phyloP scores from a whole-genome alignment of 1,284 basidiomycete genomes.

The Neonothopanus nambi region DNA sequence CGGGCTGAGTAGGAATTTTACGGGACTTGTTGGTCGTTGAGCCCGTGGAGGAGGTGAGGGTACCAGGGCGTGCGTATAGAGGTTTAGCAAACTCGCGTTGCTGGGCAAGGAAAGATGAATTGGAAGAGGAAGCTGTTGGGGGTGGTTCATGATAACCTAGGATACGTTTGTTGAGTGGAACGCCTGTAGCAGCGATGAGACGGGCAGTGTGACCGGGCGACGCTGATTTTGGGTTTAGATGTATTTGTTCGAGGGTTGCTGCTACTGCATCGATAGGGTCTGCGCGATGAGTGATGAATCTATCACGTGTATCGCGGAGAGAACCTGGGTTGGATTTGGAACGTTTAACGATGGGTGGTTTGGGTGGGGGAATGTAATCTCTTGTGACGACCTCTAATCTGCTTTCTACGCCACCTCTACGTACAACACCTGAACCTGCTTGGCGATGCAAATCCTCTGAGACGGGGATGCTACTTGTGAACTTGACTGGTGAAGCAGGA shows the following conservation, averaged over 20 bases:
- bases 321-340: conserved; percentile 69
- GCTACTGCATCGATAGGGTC: conserved; percentile 56
- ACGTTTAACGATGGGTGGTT: conserved; percentile 60
- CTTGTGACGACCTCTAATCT: conserved; percentile 69
- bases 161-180: conserved; percentile 72
- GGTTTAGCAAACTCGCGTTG: conserved; percentile 75
- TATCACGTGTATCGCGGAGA: conserved; percentile 57
- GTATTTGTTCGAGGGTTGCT: conserved; percentile 63
- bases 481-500: conserved; percentile 60
- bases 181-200: conserved; percentile 70
- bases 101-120: conserved; percentile 66
- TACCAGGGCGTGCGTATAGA: conserved; percentile 65
- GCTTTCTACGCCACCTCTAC: conserved; percentile 75
- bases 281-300: conserved; percentile 68
- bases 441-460: conserved; percentile 60
- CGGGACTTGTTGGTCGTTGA: conserved; percentile 67
- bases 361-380: conserved; percentile 55
- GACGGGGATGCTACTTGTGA: conserved; percentile 46
- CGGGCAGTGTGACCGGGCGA: conserved; percentile 78
- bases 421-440: conserved; percentile 63
- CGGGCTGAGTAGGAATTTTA: conserved; percentile 81
- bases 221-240: conserved; percentile 56
- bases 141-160: conserved; percentile 79
- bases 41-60: conserved; percentile 61
- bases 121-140: conserved; percentile 64